Evolutionary conservation across 148 eudicot species (phyloP).

Genomic region (Pharnaceum exiguum): DNA sequence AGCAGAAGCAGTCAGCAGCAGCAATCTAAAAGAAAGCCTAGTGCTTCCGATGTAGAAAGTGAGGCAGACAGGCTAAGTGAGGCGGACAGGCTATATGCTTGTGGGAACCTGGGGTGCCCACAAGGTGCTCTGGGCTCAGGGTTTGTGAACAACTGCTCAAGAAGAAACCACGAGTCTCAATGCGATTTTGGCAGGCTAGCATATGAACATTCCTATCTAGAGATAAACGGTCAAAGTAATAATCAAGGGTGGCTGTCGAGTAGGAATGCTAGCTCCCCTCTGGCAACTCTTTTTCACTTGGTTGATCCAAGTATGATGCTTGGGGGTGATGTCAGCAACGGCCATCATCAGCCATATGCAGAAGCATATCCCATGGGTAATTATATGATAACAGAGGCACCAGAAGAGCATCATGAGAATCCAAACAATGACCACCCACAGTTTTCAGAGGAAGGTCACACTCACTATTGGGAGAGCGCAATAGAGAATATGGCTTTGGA

Average conservation of each 20-base stretch:
- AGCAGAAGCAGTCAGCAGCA: background rate
- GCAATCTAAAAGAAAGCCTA: conserved; percentile 12
- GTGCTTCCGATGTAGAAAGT: conserved; percentile 1
- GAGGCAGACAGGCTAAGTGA: background rate
- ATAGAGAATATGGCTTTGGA: conserved; percentile 10
- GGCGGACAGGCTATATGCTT: background rate
- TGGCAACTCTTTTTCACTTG: background rate
- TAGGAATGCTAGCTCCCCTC: background rate
- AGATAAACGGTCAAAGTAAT: background rate
- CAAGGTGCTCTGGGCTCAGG: background rate
- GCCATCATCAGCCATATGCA: background rate
- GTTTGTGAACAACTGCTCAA: background rate
- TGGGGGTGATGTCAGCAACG: background rate
- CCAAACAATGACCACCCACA: background rate
- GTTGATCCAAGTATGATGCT: conserved; percentile 1
- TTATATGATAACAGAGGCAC: background rate
- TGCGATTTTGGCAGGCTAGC: background rate
- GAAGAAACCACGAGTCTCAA: background rate
- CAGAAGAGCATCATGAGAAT: conserved; percentile 2
- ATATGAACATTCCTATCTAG: background rate
- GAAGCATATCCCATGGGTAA: background rate
- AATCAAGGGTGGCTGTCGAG: background rate
- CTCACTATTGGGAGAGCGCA: conserved; percentile 10
- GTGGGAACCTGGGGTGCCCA: background rate
- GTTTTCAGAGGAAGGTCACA: background rate